These are phyloP conservation scores for Senecio squalidus DNA, from an alignment of 140 eudicot genomes.

Conservation along the genomic window DNA sequence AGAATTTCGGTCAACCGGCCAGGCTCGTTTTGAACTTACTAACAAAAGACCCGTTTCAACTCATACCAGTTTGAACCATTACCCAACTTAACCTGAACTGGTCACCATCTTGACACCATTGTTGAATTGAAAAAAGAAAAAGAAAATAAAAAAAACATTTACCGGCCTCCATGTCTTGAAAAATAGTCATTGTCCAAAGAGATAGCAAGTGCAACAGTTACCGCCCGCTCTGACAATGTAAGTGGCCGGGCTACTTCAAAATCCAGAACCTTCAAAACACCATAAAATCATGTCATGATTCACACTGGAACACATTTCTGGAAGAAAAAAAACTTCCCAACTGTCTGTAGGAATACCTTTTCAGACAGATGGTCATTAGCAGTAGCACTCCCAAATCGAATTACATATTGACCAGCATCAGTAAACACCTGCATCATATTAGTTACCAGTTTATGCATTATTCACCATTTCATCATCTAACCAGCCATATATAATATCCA, in stretches of 20 bases:
- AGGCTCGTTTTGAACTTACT: no score
- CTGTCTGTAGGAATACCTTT: slow-evolving; percentile 37
- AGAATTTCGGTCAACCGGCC: no score
- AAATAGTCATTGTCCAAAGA: slow-evolving; percentile 92
- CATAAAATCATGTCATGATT: neutral
- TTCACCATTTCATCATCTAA: neutral
- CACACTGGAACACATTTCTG: neutral
- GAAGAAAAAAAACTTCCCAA: neutral
- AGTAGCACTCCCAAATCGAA: slow-evolving; percentile 75
- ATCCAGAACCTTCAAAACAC: slow-evolving; percentile 52
- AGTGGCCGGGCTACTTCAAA: slow-evolving; percentile 64
- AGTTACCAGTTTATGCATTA: neutral
- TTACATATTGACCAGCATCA: slow-evolving; percentile 97
- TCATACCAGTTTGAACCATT: no score
- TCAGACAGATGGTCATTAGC: slow-evolving; percentile 28
- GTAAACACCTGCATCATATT: slow-evolving; percentile 58
- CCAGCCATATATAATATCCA: no score
- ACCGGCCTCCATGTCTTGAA: slow-evolving; percentile 96
- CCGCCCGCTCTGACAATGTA: slow-evolving; percentile 83
- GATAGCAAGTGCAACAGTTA: slow-evolving; percentile 90
- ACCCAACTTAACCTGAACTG: no score
- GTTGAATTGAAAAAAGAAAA: neutral
- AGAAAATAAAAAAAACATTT: slow-evolving; percentile 6
- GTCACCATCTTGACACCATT: no score
- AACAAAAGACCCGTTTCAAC: no score